Conservation (phyloP, 352 stramenopile genomes). For the Detonula confervacea region DNA sequence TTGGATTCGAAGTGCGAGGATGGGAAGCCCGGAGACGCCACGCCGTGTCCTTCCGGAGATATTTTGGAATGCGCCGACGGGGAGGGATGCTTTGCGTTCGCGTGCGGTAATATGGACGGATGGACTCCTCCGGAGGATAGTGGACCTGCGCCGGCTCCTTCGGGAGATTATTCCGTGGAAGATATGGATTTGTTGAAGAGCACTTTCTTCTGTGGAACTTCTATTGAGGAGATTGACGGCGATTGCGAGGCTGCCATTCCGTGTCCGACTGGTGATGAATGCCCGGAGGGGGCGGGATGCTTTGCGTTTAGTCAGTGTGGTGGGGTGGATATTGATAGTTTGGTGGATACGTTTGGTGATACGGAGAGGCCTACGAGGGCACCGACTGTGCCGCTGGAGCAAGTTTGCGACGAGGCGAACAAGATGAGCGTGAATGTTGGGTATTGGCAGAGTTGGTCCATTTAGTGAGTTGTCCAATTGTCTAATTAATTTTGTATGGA, state of each 20-base stretch:
- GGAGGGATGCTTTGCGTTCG: slow-evolving; percentile 62
- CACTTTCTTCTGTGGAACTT: slow-evolving; percentile 63
- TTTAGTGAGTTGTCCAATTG: slow-evolving; percentile 53
- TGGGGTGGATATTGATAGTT: slow-evolving; percentile 51
- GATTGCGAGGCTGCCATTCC: slow-evolving; percentile 57
- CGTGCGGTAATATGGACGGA: slow-evolving; percentile 48
- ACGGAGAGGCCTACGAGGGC: slow-evolving; percentile 60
- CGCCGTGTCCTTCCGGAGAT: slow-evolving; percentile 53
- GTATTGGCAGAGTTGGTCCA: slow-evolving; percentile 73
- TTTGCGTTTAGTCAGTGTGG: slow-evolving; percentile 63
- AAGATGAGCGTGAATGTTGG: slow-evolving; percentile 68
- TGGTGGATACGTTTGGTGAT: slow-evolving; percentile 58
- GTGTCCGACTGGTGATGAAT: slow-evolving; percentile 58
- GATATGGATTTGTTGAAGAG: slow-evolving; percentile 56
- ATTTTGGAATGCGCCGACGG: slow-evolving; percentile 55
- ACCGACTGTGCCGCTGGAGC: slow-evolving; percentile 51
- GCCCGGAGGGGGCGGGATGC: slow-evolving; percentile 47
- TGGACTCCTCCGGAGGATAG: too few species aligned
- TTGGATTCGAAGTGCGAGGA: slow-evolving; percentile 53
- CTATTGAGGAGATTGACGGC: slow-evolving; percentile 52
- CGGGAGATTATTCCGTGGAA: slow-evolving; percentile 53
- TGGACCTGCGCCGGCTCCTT: too few species aligned
- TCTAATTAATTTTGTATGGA: not conserved
- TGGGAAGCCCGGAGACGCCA: slow-evolving; percentile 42
- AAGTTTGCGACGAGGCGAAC: slow-evolving; percentile 53